These are phyloP conservation scores for Rasamsonia emersonii DNA, from an alignment of 2,329 filamentous ascomycete genomes.

Conservation along the genomic window DNA sequence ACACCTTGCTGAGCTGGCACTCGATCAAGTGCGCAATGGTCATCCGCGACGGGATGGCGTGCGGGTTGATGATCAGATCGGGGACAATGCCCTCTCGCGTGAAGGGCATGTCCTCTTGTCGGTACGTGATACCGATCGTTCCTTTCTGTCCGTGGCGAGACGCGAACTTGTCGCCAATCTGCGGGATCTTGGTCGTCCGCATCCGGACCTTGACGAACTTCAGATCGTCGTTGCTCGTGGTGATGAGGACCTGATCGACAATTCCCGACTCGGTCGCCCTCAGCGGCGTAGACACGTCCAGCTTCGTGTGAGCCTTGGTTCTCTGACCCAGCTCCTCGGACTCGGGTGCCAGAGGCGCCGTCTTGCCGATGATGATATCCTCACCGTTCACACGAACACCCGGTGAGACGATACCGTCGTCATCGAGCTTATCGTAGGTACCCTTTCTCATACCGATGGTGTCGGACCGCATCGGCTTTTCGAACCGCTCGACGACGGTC, in stretches of 20 bases:
- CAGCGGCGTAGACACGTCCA: slow-evolving; percentile 90
- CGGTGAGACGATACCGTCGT: slow-evolving; percentile 89
- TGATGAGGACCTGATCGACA: slow-evolving; percentile 84
- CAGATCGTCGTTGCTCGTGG: slow-evolving; percentile 87
- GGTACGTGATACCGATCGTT: slow-evolving; percentile 96
- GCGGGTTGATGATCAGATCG: slow-evolving; percentile 97
- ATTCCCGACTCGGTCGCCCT: slow-evolving; percentile 96
- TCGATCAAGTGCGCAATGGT: slow-evolving; percentile 99
- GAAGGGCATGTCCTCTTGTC: slow-evolving; percentile 98
- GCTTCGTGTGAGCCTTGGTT: slow-evolving; percentile 81
- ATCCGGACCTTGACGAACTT: slow-evolving; percentile 97
- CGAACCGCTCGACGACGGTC: slow-evolving; percentile 85
- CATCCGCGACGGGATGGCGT: slow-evolving; percentile 99
- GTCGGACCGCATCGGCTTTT: slow-evolving; percentile 83
- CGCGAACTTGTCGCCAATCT: slow-evolving; percentile 98
- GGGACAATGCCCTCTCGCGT: slow-evolving; percentile 83
- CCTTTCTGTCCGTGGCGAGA: slow-evolving; percentile 99
- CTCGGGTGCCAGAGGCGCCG: slow-evolving; percentile 85
- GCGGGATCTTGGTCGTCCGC: slow-evolving; percentile 92
- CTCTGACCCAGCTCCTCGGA: slow-evolving; percentile 89
- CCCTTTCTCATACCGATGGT: slow-evolving; percentile 90
- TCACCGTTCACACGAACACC: slow-evolving; percentile 93
- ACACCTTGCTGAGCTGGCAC: slow-evolving; percentile 93
- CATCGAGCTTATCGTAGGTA: slow-evolving; percentile 94
- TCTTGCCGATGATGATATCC: slow-evolving; percentile 99